Evolutionary conservation across 2,329 filamentous ascomycete genomes (phyloP), one percentile per base, ranked within the genome.

Genomic region (Alternaria rosae): DNA sequence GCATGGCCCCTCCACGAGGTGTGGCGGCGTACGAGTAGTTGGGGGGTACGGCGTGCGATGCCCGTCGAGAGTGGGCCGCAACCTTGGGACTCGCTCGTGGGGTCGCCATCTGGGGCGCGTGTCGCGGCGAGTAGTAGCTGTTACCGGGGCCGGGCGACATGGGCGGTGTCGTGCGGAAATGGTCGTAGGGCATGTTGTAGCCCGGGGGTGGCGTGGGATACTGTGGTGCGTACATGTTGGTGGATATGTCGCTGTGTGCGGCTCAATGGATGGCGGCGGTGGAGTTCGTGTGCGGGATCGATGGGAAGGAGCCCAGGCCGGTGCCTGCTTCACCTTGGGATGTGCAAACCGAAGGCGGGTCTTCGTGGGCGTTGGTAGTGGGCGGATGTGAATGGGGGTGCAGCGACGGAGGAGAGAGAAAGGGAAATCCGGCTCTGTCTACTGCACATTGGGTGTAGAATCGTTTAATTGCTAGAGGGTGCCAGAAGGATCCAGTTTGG

Each of bases 41-140:
- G 25, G 75, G 72, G 21, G 79, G 80, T 47, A 76, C 76, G 59
- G 83, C 82, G 66, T 82, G 80, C 68, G 87, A 89, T 66, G 86
- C 83, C 69, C 87, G 85, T 73, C 87, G 85, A 30, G 81, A 77
- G 76, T 89, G 87, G 67, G 72, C 70, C 72, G 85, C 65, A 62
- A 75, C 71, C 74, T 85, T 85, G 48, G 84, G 77, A 43, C 81
- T 81, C 57, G 74, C 78, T 62, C 80, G 82, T 30, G 80, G 78
- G 6, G 80, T 80, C 42, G 82, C 84, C 42, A 86, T 84, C 65
- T 84, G 80, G 61, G 79, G 79, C 65, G 82, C 82, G 71, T 85
- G 84, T 65, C 82, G 80, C 28, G 85, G 84, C 9, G 86, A 85
- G 76, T 85, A 84, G 80, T 88, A 88, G 73, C 78, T 77, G 54